Evolutionary conservation across 1,139 yeast genomes (phyloP).

Genomic region (Pichia sp.): DNA sequence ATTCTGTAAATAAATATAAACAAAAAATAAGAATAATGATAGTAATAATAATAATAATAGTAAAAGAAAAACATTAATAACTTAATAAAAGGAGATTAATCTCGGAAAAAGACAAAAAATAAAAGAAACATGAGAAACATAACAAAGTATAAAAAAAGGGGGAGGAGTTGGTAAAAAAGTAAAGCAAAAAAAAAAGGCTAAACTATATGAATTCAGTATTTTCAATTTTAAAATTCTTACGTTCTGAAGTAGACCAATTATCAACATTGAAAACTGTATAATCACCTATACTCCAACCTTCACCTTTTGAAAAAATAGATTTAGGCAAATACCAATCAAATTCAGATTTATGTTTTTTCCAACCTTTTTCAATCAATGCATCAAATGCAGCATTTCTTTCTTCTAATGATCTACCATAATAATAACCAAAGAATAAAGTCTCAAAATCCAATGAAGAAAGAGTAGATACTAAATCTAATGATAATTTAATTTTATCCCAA

Average conservation of each 20-base stretch:
- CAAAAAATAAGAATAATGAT: no score
- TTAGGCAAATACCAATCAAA: constrained; percentile 37
- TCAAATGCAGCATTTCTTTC: constrained; percentile 35
- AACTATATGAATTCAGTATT: constrained; percentile 16
- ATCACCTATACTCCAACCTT: constrained; percentile 36
- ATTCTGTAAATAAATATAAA: no score
- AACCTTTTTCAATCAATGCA: constrained; percentile 32
- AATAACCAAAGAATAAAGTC: constrained; percentile 55
- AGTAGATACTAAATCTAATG: constrained; percentile 30
- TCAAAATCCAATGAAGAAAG: constrained; percentile 36
- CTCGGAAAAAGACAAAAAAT: no score
- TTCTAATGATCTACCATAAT: constrained; percentile 48
- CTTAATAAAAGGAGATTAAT: no score
- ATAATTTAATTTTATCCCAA: constrained; percentile 47
- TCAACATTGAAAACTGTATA: constrained; percentile 37
- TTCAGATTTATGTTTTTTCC: constrained; percentile 29
- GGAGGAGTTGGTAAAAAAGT: no score
- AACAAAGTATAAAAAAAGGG: no score
- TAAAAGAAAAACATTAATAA: no score
- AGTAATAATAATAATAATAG: no score
- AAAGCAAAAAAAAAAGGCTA: background rate
- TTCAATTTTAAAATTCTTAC: constrained; percentile 25
- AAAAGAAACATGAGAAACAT: no score
- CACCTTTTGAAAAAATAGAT: constrained; percentile 33
- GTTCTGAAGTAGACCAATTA: constrained; percentile 34